phyloP scores from a whole-genome alignment of 139 green algal species.

The Nannochloris sp. region DNA sequence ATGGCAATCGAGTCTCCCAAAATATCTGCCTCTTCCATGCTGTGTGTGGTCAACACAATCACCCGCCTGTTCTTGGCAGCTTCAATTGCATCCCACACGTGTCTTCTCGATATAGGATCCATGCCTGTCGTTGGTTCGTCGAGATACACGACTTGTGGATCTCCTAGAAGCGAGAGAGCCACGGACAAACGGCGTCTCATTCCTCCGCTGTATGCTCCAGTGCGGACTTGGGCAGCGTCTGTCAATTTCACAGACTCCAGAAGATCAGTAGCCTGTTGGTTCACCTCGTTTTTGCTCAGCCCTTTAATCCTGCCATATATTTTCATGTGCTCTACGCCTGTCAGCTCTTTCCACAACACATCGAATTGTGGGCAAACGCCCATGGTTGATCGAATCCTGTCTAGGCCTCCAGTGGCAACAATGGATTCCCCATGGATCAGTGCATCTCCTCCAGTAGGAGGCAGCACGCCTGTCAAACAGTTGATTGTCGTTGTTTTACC shows the following conservation, averaged over 20 bases:
- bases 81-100: conserved; percentile 92
- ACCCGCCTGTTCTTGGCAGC: conserved; percentile 51
- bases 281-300: not conserved
- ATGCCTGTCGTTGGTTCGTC: conserved; percentile 91
- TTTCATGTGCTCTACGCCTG: conserved; percentile 77
- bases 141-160: conserved; percentile 85
- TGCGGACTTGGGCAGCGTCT: conserved; percentile 6
- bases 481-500: conserved; percentile 89
- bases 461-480: conserved; percentile 59
- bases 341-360: conserved; percentile 86
- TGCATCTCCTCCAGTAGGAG: conserved; percentile 61
- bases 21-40: conserved; percentile 96
- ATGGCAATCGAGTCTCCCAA: conserved; percentile 86
- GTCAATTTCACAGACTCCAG: conserved; percentile 51
- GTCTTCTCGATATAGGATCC: conserved; percentile 79
- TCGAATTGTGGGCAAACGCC: conserved; percentile 94
- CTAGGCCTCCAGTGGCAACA: conserved; percentile 49
- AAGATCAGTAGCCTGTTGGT: conserved; percentile 1
- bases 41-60: conserved; percentile 92
- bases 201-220: conserved; percentile 57
- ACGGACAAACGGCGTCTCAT: conserved; percentile 80
- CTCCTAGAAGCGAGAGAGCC: conserved; percentile 83
- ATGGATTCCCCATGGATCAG: conserved; percentile 68
- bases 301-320: conserved; percentile 85
- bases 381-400: conserved; percentile 63